Conservation (phyloP, 1,139 yeast genomes). For the Kodamaea fungicola region DNA sequence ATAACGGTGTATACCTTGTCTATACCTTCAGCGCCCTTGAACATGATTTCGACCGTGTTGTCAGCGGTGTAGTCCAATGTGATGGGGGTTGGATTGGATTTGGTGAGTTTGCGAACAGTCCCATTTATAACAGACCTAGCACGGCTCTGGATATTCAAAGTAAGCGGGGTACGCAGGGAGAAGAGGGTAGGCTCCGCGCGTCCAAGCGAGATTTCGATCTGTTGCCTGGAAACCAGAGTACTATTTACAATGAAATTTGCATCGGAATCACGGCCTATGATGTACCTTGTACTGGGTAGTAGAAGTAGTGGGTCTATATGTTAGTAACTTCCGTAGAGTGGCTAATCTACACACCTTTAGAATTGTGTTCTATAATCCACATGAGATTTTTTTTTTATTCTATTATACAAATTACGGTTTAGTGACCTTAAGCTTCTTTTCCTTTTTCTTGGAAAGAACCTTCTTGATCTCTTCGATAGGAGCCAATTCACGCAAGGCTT, state of each 20-base stretch:
- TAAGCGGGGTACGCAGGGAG: conserved; percentile 19
- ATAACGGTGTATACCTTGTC: conserved; percentile 13
- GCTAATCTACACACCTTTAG: neutral
- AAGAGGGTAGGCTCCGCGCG: conserved; percentile 4
- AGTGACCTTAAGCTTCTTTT: conserved; percentile 4
- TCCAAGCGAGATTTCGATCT: conserved; percentile 23
- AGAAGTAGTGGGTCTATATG: conserved; percentile 8
- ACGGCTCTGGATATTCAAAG: conserved; percentile 24
- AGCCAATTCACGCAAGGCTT: conserved; percentile 75
- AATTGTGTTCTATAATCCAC: conserved; percentile 11
- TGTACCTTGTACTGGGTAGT: conserved; percentile 18
- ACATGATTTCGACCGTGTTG: conserved; percentile 15
- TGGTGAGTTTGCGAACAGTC: conserved; percentile 18
- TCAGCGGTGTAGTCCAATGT: conserved; percentile 15
- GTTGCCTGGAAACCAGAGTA: conserved; percentile 29
- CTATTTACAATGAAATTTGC: conserved; percentile 22
- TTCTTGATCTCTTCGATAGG: conserved; percentile 63
- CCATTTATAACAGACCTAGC: conserved; percentile 33
- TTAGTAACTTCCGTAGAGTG: neutral
- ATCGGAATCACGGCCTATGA: conserved; percentile 30
- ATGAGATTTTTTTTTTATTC: conserved; percentile 5
- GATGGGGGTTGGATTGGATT: conserved; percentile 16
- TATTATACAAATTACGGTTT: conserved; percentile 3
- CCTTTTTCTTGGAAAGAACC: conserved; percentile 21
- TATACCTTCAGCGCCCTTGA: conserved; percentile 17